Evolutionary conservation across 208 protist genomes (phyloP).

Genomic region (Leptomonas pyrrhocoris): DNA sequence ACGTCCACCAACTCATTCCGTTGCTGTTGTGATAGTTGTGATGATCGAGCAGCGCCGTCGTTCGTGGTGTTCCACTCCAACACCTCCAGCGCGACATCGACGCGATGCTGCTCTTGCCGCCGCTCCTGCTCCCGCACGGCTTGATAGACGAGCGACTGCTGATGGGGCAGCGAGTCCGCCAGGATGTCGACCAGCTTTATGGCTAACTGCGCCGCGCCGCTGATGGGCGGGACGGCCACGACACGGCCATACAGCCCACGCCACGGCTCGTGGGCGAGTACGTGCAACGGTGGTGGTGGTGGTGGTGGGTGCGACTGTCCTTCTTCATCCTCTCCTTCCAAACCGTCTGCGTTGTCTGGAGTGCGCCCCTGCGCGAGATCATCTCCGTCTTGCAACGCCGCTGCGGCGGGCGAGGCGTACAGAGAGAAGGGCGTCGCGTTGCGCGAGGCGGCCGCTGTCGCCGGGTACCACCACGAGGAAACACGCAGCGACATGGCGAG

Average conservation of each 20-base stretch:
- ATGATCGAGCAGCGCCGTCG: too few relatives aligned
- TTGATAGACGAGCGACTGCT: conserved; percentile 18
- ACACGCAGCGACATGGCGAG: conserved; percentile 28
- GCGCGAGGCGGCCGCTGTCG: neutral
- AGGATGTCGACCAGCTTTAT: conserved; percentile 2
- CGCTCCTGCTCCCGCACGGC: neutral
- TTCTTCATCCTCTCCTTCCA: neutral
- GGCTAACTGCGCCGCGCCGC: conserved; percentile 20
- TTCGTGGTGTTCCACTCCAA: neutral
- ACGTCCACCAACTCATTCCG: conserved; percentile 4
- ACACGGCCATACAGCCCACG: conserved; percentile 14
- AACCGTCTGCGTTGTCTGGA: neutral
- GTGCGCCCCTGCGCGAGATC: neutral
- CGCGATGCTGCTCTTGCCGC: neutral
- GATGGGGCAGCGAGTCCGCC: conserved; percentile 8
- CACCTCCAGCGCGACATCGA: neutral
- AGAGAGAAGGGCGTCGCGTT: neutral
- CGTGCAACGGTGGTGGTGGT: conserved; percentile 5
- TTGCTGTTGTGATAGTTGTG: neutral
- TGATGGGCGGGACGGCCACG: conserved; percentile 27
- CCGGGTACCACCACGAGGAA: conserved; percentile 20
- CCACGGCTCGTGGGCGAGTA: conserved; percentile 29
- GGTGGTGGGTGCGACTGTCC: neutral
- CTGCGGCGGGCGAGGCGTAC: conserved; percentile 3
- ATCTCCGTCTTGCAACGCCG: neutral